Percentiles rank a stretch among this genome's conserved stretches.
Evolutionary conservation across 2,329 filamentous ascomycete species (phyloP).

Genomic region (Colletotrichum falcatum): DNA sequence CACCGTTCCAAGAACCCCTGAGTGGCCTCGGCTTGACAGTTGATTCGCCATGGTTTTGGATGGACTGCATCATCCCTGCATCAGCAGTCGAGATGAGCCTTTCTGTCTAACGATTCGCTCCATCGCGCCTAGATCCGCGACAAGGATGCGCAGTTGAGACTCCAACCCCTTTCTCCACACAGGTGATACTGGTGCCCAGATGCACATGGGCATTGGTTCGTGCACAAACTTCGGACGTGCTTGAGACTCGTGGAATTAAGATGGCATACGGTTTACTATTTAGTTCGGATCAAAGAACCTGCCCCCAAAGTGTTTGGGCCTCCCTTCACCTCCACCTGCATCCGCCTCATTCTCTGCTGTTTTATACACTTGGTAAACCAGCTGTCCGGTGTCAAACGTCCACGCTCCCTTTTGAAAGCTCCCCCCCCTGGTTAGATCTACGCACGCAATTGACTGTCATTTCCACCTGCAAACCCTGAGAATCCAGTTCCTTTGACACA

Average conservation of each 20-base stretch:
- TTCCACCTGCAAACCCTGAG: constrained; percentile 19
- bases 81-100: constrained; percentile 2
- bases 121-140: constrained; percentile 17
- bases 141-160: constrained; percentile 37
- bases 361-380: constrained; percentile 23
- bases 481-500: not conserved
- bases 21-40: constrained; percentile 25
- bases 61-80: constrained; percentile 30
- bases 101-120: constrained; percentile 1
- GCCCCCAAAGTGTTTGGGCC: constrained; percentile 16
- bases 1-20: constrained; percentile 30
- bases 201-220: constrained; percentile 31
- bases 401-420: constrained; percentile 33
- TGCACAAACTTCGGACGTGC: constrained; percentile 35
- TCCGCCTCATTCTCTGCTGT: constrained; percentile 31
- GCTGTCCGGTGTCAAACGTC: constrained; percentile 26
- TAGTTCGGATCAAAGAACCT: constrained; percentile 38
- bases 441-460: constrained; percentile 28
- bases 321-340: constrained; percentile 9
- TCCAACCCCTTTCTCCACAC: constrained; percentile 34
- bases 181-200: constrained; percentile 38
- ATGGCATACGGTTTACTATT: constrained; percentile 37
- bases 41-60: constrained; percentile 41
- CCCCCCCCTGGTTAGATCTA: constrained; percentile 3
- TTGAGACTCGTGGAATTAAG: constrained; percentile 26